A percentile compares a stretch with the other conserved stretches of the same genome.
These are phyloP conservation scores for Sporothrix sp. DNA, from an alignment of 2,329 filamentous ascomycete species.

Conservation along the genomic window DNA sequence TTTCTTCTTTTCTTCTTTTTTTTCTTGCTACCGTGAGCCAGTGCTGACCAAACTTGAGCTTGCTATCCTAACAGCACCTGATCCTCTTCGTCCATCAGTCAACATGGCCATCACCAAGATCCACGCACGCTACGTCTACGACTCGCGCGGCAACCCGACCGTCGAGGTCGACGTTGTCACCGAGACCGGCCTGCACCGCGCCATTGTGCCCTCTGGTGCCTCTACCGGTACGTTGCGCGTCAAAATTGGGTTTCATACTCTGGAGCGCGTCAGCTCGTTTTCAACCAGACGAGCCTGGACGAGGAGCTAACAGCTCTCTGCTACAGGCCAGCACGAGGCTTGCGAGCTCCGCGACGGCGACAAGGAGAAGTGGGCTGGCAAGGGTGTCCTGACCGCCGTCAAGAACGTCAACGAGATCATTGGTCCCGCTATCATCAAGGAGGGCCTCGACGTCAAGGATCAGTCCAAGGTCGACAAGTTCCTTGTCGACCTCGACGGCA, in stretches of 20 bases:
- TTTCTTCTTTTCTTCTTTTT: slow-evolving; percentile 1
- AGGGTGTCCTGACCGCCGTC: slow-evolving; percentile 80
- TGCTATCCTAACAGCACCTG: background rate
- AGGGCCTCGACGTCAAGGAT: slow-evolving; percentile 76
- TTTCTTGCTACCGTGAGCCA: background rate
- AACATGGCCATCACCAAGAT: slow-evolving; percentile 88
- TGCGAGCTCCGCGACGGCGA: slow-evolving; percentile 86
- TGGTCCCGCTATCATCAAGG: slow-evolving; percentile 71
- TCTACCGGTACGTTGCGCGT: slow-evolving; percentile 63
- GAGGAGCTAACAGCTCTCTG: slow-evolving; percentile 16
- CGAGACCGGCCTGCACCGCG: slow-evolving; percentile 91
- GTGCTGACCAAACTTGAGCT: slow-evolving; percentile 12
- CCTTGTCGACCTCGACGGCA: slow-evolving; percentile 76
- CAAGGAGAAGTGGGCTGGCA: slow-evolving; percentile 76
- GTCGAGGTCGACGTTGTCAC: slow-evolving; percentile 97
- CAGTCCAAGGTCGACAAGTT: slow-evolving; percentile 75
- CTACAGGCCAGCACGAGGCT: slow-evolving; percentile 73
- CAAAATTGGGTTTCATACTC: no score
- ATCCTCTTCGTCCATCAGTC: slow-evolving; percentile 19
- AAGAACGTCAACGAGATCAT: slow-evolving; percentile 77
- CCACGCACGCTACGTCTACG: slow-evolving; percentile 91
- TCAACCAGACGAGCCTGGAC: no score
- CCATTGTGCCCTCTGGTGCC: slow-evolving; percentile 93
- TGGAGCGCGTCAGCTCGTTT: no score
- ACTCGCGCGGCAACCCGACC: slow-evolving; percentile 97